Percentiles rank a stretch among this genome's conserved stretches.
phyloP scores from a whole-genome alignment of 306 rosid species.

The Gillenia trifoliata region DNA sequence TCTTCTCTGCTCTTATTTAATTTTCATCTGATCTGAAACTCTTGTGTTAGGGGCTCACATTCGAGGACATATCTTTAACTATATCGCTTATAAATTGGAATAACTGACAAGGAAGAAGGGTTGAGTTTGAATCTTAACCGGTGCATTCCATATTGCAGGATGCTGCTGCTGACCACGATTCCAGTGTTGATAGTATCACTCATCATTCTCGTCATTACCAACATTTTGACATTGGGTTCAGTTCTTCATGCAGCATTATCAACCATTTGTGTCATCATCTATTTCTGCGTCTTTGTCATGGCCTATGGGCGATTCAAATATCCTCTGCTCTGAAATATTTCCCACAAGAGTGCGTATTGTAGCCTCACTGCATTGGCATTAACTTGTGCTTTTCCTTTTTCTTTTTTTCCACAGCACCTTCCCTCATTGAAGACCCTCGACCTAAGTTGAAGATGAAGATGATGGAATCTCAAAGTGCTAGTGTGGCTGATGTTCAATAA shows the following conservation, averaged over 20 bases:
- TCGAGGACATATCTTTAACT: not conserved
- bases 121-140: not conserved
- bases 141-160: conserved; percentile 39
- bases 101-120: not conserved
- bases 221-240: conserved; percentile 32
- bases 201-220: conserved; percentile 42
- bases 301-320: conserved; percentile 78
- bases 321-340: conserved; percentile 72
- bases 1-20: not conserved
- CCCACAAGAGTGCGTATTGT: conserved; percentile 79
- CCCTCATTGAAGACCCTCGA: not conserved
- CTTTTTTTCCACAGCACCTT: not conserved
- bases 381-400: not conserved
- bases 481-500: no score
- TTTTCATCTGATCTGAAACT: not conserved
- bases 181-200: conserved; percentile 64
- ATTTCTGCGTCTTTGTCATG: conserved; percentile 64
- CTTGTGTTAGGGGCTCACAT: not conserved
- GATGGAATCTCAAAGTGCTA: not conserved
- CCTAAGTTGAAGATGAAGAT: not conserved
- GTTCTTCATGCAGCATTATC: conserved; percentile 56
- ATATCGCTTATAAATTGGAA: not conserved
- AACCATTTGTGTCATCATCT: conserved; percentile 50
- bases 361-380: no score
- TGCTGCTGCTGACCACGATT: conserved; percentile 54